These are phyloP conservation scores for Circinella umbellata DNA, from an alignment of 371 early-diverging fungal genomes.

Conservation along the genomic window DNA sequence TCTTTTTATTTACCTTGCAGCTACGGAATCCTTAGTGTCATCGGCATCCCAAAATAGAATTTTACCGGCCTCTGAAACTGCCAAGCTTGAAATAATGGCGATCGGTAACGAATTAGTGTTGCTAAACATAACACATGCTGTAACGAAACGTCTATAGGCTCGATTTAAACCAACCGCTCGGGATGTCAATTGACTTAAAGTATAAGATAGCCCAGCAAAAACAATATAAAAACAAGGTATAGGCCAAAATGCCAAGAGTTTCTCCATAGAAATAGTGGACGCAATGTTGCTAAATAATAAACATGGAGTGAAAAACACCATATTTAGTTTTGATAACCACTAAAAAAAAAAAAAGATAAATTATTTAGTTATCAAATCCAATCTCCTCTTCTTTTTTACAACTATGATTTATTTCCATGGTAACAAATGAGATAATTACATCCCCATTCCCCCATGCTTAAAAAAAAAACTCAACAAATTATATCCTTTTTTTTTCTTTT, in stretches of 20 bases:
- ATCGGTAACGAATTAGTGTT: conserved; percentile 79
- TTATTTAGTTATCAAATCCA: no score
- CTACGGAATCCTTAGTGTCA: conserved; percentile 66
- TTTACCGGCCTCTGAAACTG: conserved; percentile 67
- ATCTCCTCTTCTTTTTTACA: no score
- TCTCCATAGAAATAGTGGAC: conserved; percentile 61
- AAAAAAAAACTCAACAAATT: no score
- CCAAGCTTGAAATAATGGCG: conserved; percentile 71
- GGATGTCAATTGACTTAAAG: conserved; percentile 40
- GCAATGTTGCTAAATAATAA: conserved; percentile 77
- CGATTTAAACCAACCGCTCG: conserved; percentile 54
- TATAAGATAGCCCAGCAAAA: conserved; percentile 45
- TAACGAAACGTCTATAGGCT: conserved; percentile 64
- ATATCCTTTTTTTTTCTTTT: neutral
- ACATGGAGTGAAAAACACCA: conserved; percentile 80
- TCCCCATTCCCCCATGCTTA: no score
- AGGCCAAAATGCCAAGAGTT: conserved; percentile 73
- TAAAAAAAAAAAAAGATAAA: conserved; percentile 18
- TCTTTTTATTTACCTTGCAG: conserved; percentile 56
- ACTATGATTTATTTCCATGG: no score
- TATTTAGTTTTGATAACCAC: conserved; percentile 72
- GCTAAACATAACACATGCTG: conserved; percentile 70
- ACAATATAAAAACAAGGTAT: conserved; percentile 67
- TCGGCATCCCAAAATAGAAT: conserved; percentile 59
- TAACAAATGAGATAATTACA: no score